Evolutionary conservation across 129 eudicot species (phyloP).

Genomic region (Flaveria ramosissima): DNA sequence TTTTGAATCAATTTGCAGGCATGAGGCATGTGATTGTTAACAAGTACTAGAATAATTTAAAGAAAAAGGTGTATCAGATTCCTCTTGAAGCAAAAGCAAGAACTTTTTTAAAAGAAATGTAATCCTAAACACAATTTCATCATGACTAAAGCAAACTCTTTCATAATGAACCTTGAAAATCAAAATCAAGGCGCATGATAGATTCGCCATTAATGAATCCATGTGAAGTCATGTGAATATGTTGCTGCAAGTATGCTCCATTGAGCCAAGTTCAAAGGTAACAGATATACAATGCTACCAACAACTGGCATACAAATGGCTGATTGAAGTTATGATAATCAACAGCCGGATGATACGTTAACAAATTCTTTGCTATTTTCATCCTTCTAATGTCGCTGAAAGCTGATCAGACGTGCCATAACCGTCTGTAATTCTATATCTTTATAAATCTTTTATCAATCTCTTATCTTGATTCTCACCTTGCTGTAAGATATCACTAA

Average conservation of each 20-base stretch:
- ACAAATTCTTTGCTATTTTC: too few species aligned
- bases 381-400: too few species aligned
- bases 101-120: not conserved
- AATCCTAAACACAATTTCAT: slow-evolving; percentile 25
- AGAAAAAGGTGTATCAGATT: slow-evolving; percentile 26
- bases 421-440: too few species aligned
- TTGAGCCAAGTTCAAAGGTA: slow-evolving; percentile 21
- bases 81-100: slow-evolving; percentile 38
- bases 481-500: too few species aligned
- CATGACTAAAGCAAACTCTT: slow-evolving; percentile 27
- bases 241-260: slow-evolving; percentile 27
- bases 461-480: too few species aligned
- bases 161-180: not conserved
- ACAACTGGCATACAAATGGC: slow-evolving; percentile 20
- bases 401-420: too few species aligned
- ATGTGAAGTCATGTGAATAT: slow-evolving; percentile 37
- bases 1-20: slow-evolving; percentile 23
- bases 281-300: not conserved
- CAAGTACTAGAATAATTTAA: slow-evolving; percentile 19
- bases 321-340: too few species aligned
- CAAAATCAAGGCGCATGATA: not conserved
- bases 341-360: too few species aligned
- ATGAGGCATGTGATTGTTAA: slow-evolving; percentile 25
- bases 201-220: slow-evolving; percentile 32
- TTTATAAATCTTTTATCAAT: too few species aligned